Evolutionary conservation across 768 basidiomycete genomes (phyloP).

Genomic region (Lepiota brunneoincarnata): DNA sequence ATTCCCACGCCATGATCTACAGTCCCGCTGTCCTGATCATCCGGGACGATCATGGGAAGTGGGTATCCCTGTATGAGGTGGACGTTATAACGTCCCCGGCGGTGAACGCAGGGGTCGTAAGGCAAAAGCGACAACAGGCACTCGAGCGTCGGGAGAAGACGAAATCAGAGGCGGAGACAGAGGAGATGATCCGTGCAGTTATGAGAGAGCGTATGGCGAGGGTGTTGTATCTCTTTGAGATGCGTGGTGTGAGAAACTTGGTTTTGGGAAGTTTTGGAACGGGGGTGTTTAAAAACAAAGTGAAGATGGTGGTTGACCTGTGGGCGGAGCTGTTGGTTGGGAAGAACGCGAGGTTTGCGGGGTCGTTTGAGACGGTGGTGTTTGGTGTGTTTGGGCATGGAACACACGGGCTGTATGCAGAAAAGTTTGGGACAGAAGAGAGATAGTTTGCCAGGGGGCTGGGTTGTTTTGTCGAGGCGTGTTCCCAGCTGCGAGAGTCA

Average conservation of each 20-base stretch:
- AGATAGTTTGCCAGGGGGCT: not conserved
- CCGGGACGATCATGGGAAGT: slow-evolving; percentile 55
- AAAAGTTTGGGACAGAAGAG: slow-evolving; percentile 14
- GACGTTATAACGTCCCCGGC: slow-evolving; percentile 67
- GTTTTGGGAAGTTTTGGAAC: slow-evolving; percentile 79
- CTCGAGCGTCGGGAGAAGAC: not conserved
- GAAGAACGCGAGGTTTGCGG: slow-evolving; percentile 47
- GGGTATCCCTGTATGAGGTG: slow-evolving; percentile 52
- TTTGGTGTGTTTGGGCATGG: slow-evolving; percentile 49
- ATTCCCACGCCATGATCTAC: slow-evolving; percentile 72
- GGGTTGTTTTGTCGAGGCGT: too few relatives aligned
- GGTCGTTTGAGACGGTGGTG: slow-evolving; percentile 58
- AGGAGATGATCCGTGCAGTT: slow-evolving; percentile 25
- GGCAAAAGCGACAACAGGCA: slow-evolving; percentile 14
- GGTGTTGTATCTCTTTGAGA: slow-evolving; percentile 60
- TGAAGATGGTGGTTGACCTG: slow-evolving; percentile 52
- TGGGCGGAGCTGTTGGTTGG: slow-evolving; percentile 60
- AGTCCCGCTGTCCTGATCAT: slow-evolving; percentile 58
- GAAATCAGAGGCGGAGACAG: slow-evolving; percentile 14
- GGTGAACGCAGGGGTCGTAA: slow-evolving; percentile 55
- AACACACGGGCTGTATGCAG: slow-evolving; percentile 22
- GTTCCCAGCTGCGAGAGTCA: too few relatives aligned
- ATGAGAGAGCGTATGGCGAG: slow-evolving; percentile 76
- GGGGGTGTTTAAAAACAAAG: slow-evolving; percentile 65
- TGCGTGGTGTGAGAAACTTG: slow-evolving; percentile 49